Evolutionary conservation across 768 basidiomycete genomes (phyloP).

Genomic region (Pulveroboletus sp.): DNA sequence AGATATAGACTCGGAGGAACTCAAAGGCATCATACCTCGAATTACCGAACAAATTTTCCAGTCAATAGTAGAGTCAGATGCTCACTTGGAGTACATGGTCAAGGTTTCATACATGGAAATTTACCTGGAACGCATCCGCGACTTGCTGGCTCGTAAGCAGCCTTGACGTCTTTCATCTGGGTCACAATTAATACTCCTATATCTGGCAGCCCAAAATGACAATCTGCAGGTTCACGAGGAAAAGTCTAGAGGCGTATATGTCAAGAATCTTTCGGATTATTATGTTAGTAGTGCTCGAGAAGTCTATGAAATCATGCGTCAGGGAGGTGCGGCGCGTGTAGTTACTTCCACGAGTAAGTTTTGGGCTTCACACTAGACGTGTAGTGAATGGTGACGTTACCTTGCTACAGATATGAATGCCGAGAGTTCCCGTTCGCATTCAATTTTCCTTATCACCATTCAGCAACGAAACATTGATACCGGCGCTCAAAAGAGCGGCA

Average conservation of each 20-base stretch:
- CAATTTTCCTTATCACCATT: constrained; percentile 97
- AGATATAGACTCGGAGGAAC: constrained; percentile 89
- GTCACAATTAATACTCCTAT: constrained; percentile 4
- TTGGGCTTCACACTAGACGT: not conserved
- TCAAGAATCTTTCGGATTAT: constrained; percentile 95
- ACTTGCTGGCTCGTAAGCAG: constrained; percentile 88
- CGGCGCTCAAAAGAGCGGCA: constrained; percentile 93
- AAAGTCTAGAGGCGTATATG: constrained; percentile 95
- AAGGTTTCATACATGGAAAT: constrained; percentile 99
- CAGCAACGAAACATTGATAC: constrained; percentile 95
- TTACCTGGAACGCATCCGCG: constrained; percentile 92
- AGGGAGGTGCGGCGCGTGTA: constrained; percentile 85
- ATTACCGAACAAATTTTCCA: constrained; percentile 99
- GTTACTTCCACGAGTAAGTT: constrained; percentile 89
- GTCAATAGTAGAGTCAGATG: constrained; percentile 92
- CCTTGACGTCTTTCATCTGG: not conserved
- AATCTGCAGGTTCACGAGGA: constrained; percentile 99
- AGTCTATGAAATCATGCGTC: constrained; percentile 98
- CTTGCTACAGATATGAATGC: constrained; percentile 89
- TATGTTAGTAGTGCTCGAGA: constrained; percentile 95
- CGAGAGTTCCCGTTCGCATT: constrained; percentile 97
- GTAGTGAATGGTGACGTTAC: constrained; percentile 1
- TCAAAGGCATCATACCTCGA: constrained; percentile 95
- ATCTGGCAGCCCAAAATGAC: constrained; percentile 79
- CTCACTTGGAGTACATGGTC: constrained; percentile 95